These are phyloP conservation scores for Radiomyces spectabilis DNA, from an alignment of 192 early-diverging fungal species.

Conservation along the genomic window DNA sequence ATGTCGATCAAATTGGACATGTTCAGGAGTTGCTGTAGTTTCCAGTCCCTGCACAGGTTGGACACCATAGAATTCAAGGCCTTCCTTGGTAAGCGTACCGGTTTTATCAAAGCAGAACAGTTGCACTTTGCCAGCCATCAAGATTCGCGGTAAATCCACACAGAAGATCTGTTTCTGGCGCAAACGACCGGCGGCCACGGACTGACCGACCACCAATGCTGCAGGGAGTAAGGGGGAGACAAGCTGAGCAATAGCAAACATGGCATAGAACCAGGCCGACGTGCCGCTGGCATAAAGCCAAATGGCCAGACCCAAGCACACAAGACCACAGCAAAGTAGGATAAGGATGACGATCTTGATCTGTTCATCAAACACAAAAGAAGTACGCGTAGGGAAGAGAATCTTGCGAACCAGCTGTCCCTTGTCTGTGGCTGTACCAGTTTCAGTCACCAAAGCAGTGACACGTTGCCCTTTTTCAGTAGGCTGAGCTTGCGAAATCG, in stretches of 20 bases:
- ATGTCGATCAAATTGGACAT: constrained; percentile 23
- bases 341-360: constrained; percentile 60
- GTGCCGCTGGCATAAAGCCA: constrained; percentile 37
- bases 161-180: constrained; percentile 54
- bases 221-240: constrained; percentile 60
- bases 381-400: constrained; percentile 52
- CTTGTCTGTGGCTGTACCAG: constrained; percentile 54
- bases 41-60: constrained; percentile 7
- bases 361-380: constrained; percentile 66
- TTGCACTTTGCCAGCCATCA: constrained; percentile 64
- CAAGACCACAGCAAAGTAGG: constrained; percentile 47
- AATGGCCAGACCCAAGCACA: constrained; percentile 35
- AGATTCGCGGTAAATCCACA: constrained; percentile 60
- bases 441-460: constrained; percentile 47
- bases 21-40: neutral
- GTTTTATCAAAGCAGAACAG: constrained; percentile 70
- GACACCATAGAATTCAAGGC: constrained; percentile 52
- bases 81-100: constrained; percentile 66
- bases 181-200: constrained; percentile 51
- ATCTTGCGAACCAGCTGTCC: constrained; percentile 63
- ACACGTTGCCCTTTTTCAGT: constrained; percentile 8
- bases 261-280: constrained; percentile 57
- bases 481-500: constrained; percentile 44
- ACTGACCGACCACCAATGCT: constrained; percentile 62
- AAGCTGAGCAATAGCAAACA: constrained; percentile 61